Evolutionary conservation across 2,329 filamentous ascomycete species (phyloP).

Genomic region (Geosmithia putterillii): DNA sequence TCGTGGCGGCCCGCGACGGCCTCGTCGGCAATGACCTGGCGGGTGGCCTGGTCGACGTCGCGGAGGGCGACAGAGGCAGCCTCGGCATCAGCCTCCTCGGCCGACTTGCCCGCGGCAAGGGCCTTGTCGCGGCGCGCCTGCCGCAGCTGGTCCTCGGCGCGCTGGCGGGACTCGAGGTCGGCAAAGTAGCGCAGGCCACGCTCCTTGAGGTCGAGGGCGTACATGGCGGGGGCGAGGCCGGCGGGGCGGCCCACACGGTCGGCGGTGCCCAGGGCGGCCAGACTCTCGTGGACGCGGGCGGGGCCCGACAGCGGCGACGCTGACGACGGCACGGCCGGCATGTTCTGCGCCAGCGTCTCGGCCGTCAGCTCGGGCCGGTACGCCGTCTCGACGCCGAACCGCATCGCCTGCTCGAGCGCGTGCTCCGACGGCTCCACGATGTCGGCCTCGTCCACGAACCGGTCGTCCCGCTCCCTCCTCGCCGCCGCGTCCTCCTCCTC

Average conservation of each 20-base stretch:
- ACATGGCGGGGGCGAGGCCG: constrained; percentile 14
- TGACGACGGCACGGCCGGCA: constrained; percentile 15
- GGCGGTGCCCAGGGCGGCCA: constrained; percentile 20
- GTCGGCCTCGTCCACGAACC: constrained; percentile 9
- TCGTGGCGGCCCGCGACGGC: constrained; percentile 24
- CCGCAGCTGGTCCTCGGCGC: constrained; percentile 17
- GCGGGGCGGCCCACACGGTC: constrained; percentile 18
- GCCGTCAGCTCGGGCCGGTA: constrained; percentile 21
- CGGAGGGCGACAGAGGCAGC: constrained; percentile 14
- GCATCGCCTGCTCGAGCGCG: constrained; percentile 21
- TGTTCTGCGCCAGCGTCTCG: constrained; percentile 15
- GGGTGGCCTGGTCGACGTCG: constrained; percentile 18
- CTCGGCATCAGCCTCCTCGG: constrained; percentile 3
- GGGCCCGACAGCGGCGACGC: constrained; percentile 13
- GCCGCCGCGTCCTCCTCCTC: constrained; percentile 11
- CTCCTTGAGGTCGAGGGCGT: constrained; percentile 16
- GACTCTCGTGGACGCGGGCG: constrained; percentile 21
- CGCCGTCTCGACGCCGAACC: constrained; percentile 16
- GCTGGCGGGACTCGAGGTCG: constrained; percentile 13
- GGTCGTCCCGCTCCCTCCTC: constrained; percentile 1
- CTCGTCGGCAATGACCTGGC: constrained; percentile 16
- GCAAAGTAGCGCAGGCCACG: constrained; percentile 18
- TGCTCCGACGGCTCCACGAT: constrained; percentile 17
- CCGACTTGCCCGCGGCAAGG: constrained; percentile 4
- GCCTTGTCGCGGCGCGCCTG: constrained; percentile 9